Evolutionary conservation across 345 rosid species (phyloP), one percentile per base, ranked within the genome.

Genomic region (Gossypium sturtianum): DNA sequence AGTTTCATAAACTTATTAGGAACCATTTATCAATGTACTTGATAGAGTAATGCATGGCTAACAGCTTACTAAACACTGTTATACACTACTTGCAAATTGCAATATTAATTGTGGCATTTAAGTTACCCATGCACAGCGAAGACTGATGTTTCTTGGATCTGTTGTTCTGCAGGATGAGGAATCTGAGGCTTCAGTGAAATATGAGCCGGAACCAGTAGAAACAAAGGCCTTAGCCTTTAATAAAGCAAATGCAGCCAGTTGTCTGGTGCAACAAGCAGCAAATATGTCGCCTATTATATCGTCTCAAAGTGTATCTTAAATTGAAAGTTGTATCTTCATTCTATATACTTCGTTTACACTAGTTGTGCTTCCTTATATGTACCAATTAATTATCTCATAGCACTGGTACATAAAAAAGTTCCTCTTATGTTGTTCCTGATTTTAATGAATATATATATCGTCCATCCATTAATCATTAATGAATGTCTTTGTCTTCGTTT

Each of bases 131-230:
- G 58, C 8, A 71, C 19, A 16, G 49, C 49, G 27, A 71, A 41
- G 47, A 9, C 45, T 60, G 57, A 58, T 27, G 17, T 70, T 15
- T 51, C 20, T 29, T 53, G 57, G 25, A 56, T 51, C n/a, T 29
- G 19, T 52, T 66, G 23, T 52, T 16, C 45, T 79, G 82, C 80
- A 85, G 88, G 82, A 23, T 83, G 60, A 79, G 75, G 82, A 54
- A 71, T 79, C 83, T 85, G 38, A 70, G 79, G 76, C 77, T 85
- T 49, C 77, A 74, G 68, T 75, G 82, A 77, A 68, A 63, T 19
- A 66, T 60, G 60, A 64, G 15, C 9, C 63, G 52, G 58, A 77
- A 77, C 12, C 49, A 17, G 10, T 17, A 5, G 7, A 49, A 51
- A 29, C 59, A 34, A 34, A 49, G 1, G 12, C 44, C 16, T 61